phyloP scores from a whole-genome alignment of 163 green algal genomes.

The Volvox carteri region DNA sequence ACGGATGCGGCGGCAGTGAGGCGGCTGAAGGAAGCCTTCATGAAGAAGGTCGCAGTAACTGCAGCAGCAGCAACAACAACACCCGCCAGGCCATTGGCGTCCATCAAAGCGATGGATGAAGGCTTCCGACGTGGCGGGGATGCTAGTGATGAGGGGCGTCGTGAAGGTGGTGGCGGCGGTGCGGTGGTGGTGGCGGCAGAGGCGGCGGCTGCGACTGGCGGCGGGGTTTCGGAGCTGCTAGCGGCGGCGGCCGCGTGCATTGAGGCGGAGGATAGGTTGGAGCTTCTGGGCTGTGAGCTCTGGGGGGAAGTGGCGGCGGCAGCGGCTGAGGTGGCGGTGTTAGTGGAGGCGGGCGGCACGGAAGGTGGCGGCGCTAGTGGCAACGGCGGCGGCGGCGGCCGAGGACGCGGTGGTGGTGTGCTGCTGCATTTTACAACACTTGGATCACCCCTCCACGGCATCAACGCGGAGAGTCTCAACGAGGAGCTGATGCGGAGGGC shows the following conservation, averaged over 20 bases:
- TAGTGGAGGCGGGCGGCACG: neutral
- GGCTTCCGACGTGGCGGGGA: too few species aligned
- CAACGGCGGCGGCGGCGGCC: neutral
- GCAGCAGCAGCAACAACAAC: too few species aligned
- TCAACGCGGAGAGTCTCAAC: slow-evolving; percentile 23
- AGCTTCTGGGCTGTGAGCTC: neutral
- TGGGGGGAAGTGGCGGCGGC: neutral
- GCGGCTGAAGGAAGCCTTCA: slow-evolving; percentile 5
- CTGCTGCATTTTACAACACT: slow-evolving; percentile 51
- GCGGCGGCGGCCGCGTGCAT: neutral
- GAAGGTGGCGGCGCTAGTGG: neutral
- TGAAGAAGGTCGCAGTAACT: neutral
- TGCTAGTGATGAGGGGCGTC: too few species aligned
- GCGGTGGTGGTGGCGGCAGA: neutral
- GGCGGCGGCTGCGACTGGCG: neutral
- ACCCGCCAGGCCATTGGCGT: too few species aligned
- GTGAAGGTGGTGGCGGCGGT: too few species aligned
- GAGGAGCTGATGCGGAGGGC: neutral
- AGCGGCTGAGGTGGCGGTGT: neutral
- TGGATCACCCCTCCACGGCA: slow-evolving; percentile 53
- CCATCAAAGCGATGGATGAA: too few species aligned
- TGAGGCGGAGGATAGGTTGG: neutral
- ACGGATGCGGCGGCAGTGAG: slow-evolving; percentile 30
- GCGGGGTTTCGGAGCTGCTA: neutral
- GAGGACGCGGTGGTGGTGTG: neutral